Conservation (phyloP, 2,329 filamentous ascomycete genomes). For the Fonsecaea erecta region DNA sequence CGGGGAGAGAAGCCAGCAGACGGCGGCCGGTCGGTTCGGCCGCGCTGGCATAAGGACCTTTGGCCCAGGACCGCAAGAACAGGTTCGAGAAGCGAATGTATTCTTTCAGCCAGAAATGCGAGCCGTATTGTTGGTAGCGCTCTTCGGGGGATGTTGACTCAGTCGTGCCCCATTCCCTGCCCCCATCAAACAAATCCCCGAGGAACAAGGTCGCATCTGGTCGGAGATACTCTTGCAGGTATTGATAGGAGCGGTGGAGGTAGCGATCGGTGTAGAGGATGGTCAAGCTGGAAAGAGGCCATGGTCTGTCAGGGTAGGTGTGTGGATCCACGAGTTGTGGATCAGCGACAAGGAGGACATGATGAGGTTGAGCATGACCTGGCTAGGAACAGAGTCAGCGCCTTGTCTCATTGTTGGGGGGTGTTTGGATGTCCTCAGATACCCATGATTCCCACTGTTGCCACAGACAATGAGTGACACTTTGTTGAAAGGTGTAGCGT, state of each 20-base stretch:
- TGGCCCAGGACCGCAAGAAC: constrained; percentile 72
- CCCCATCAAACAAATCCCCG: constrained; percentile 93
- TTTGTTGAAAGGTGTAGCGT: constrained; percentile 72
- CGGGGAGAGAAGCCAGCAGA: constrained; percentile 82
- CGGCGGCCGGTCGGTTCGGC: constrained; percentile 70
- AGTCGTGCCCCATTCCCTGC: constrained; percentile 86
- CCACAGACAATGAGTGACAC: constrained; percentile 77
- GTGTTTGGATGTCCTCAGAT: constrained; percentile 39
- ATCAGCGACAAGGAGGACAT: constrained; percentile 82
- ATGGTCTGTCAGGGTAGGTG: constrained; percentile 85
- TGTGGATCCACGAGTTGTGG: constrained; percentile 92
- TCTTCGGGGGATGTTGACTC: constrained; percentile 64
- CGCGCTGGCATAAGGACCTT: constrained; percentile 55
- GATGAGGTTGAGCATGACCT: constrained; percentile 76
- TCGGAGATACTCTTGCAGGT: constrained; percentile 73
- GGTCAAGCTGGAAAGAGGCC: constrained; percentile 70
- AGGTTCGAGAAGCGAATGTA: constrained; percentile 85
- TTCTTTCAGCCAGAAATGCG: constrained; percentile 83
- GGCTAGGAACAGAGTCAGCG: constrained; percentile 61
- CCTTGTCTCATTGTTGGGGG: not conserved
- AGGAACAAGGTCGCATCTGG: constrained; percentile 90
- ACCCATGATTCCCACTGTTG: constrained; percentile 92
- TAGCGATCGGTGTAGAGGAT: constrained; percentile 85
- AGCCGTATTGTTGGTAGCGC: constrained; percentile 76
- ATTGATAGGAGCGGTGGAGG: constrained; percentile 78